A percentile compares a stretch with the other conserved stretches of the same genome.
Conservation (phyloP, 2,329 filamentous ascomycete genomes). For the Colletotrichum tropicale region DNA sequence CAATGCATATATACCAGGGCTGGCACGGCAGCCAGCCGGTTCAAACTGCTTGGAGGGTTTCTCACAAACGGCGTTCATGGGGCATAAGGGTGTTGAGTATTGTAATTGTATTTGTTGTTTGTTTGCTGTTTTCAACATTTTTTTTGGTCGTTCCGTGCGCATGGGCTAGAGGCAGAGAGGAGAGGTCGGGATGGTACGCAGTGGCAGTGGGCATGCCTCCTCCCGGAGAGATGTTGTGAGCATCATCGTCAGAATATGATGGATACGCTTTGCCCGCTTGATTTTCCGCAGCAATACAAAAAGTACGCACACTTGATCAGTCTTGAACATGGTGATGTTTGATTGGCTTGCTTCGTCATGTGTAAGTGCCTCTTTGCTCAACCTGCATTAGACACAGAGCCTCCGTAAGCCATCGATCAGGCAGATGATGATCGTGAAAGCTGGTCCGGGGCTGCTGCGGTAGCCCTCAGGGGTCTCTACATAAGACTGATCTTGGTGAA, state of each 20-base stretch:
- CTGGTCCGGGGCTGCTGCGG: too few relatives aligned
- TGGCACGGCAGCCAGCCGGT: slow-evolving; percentile 8
- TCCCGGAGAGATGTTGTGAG: neutral
- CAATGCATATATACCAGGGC: slow-evolving; percentile 17
- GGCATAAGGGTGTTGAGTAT: slow-evolving; percentile 6
- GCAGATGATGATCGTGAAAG: too few relatives aligned
- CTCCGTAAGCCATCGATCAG: too few relatives aligned
- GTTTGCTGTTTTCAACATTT: neutral
- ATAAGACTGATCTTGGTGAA: accelerated
- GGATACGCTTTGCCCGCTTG: neutral
- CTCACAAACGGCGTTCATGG: slow-evolving; percentile 12
- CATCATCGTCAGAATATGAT: neutral
- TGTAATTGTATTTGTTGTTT: slow-evolving; percentile 19
- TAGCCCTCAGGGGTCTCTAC: too few relatives aligned
- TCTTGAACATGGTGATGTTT: neutral
- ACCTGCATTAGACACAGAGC: too few relatives aligned
- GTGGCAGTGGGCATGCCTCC: slow-evolving; percentile 7
- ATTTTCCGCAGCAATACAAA: slow-evolving; percentile 15
- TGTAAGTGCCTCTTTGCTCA: neutral
- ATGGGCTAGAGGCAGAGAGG: neutral
- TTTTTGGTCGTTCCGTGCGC: neutral
- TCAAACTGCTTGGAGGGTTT: neutral
- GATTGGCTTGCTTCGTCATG: neutral
- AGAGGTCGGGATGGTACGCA: neutral
- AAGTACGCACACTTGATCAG: neutral